Base-by-base conservation (phyloP, 352 stramenopile species). In the Peronosclerospora sorghi region DNA sequence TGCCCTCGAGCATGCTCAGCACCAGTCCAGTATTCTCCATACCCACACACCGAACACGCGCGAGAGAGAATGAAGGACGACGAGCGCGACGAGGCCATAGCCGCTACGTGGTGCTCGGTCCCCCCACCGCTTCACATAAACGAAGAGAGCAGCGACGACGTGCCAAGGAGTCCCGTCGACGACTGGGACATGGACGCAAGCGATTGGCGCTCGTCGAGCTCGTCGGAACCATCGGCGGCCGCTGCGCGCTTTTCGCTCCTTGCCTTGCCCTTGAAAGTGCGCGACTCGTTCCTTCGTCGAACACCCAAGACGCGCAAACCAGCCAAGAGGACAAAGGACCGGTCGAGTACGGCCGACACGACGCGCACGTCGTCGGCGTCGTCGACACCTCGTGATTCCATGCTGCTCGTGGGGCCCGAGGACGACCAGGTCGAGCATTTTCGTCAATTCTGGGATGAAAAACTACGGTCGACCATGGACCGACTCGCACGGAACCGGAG, bases 381-480 rank as follows among this genome's bases (percentile, higher is more conserved):
- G 26, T 68, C 62, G n/a, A 64, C 58, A 2, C 54, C 54, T 0
- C 24, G 49, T 14, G 48, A 63, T 24, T 51, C 48, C 2, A 37
- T 37, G 34, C 35, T 70, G 17, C 2, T 41, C 2, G 27, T 24
- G 4, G 32, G 18, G 13, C 35, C 20, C 13, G 26, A 45, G 19
- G 35, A 48, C 0, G 63, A 81, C 20, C 66, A 70, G 18, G 66
- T 65, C 8, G 72, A 86, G 45, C 75, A 64, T 18, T 90, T 90
- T 59, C 78, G 79, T 32, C 59, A 59, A 13, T 85, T 85, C 29
- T 90, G 78, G 78, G 68, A 85, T 51, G 73, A 86, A 24, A 87
- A 86, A 35, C 65, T 90, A 3, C 72, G 68, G 1, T 46, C 30
- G 27, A 74, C 72, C 5, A 80, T 82, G 74, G 68, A 81, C 12